phyloP scores from a whole-genome alignment of 768 basidiomycete species.

The Collybiopsis luxurians region DNA sequence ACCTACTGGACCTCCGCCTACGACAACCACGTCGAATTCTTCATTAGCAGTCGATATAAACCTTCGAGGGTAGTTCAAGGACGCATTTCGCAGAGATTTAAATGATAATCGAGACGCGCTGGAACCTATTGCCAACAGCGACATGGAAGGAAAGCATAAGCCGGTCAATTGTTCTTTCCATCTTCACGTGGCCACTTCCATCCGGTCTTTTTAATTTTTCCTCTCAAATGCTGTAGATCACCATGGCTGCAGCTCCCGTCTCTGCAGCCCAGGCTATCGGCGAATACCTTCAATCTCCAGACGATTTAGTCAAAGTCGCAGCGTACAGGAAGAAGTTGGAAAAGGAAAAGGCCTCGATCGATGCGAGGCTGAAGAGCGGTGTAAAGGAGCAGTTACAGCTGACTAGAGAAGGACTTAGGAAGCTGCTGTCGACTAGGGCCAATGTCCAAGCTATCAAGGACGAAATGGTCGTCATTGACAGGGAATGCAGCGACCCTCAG shows the following conservation, averaged over 20 bases:
- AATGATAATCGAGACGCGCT: not conserved
- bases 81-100: slow-evolving; percentile 6
- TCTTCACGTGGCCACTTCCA: not conserved
- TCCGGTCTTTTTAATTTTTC: not conserved
- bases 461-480: slow-evolving; percentile 80
- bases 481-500: slow-evolving; percentile 70
- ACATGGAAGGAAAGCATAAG: not conserved
- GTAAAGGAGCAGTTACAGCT: slow-evolving; percentile 93
- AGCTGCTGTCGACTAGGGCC: slow-evolving; percentile 70
- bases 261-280: slow-evolving; percentile 85
- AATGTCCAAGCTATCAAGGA: slow-evolving; percentile 83
- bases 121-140: not conserved
- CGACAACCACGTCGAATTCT: slow-evolving; percentile 86
- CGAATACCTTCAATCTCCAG: slow-evolving; percentile 90
- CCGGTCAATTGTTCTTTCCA: not conserved
- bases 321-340: slow-evolving; percentile 91
- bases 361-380: slow-evolving; percentile 84
- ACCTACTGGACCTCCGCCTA: slow-evolving; percentile 93
- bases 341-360: slow-evolving; percentile 95
- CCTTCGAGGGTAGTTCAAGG: not conserved
- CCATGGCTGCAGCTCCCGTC: slow-evolving; percentile 52
- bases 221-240: not conserved
- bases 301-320: slow-evolving; percentile 86
- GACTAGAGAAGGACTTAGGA: slow-evolving; percentile 84
- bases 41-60: slow-evolving; percentile 20